phyloP scores from a whole-genome alignment of 2,329 filamentous ascomycete genomes.

The Calonectria hongkongensis region DNA sequence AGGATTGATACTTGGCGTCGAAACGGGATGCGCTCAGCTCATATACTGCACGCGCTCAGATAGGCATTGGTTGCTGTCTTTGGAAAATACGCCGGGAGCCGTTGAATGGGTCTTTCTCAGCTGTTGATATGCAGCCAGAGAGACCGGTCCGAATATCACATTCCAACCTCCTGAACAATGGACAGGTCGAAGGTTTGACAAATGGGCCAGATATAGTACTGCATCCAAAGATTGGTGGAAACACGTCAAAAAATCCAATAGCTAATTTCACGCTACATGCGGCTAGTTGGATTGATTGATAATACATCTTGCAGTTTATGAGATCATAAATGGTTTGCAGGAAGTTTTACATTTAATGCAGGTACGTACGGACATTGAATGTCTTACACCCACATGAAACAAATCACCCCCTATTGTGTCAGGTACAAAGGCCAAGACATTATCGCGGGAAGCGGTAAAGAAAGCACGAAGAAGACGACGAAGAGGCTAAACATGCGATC shows the following conservation, averaged over 20 bases:
- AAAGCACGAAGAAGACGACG: background rate
- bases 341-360: conserved; percentile 17
- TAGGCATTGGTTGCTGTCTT: background rate
- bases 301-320: background rate
- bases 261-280: background rate
- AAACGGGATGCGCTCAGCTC: background rate
- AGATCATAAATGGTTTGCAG: background rate
- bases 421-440: background rate
- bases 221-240: too few relatives aligned
- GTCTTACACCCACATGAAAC: conserved; percentile 2
- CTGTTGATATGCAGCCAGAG: background rate
- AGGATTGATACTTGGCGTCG: background rate
- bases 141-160: conserved; percentile 9
- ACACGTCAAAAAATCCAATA: background rate
- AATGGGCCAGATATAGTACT: background rate
- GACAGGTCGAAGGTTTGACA: background rate
- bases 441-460: background rate
- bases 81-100: background rate
- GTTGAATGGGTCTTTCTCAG: background rate
- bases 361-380: conserved; percentile 6
- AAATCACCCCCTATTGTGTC: background rate
- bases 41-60: background rate
- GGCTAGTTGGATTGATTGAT: background rate
- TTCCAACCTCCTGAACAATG: background rate
- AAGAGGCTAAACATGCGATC: background rate